Evolutionary conservation across 2,329 filamentous ascomycete species (phyloP), one percentile per base, ranked within the genome.

Genomic region (Pyrenochaeta sp.): DNA sequence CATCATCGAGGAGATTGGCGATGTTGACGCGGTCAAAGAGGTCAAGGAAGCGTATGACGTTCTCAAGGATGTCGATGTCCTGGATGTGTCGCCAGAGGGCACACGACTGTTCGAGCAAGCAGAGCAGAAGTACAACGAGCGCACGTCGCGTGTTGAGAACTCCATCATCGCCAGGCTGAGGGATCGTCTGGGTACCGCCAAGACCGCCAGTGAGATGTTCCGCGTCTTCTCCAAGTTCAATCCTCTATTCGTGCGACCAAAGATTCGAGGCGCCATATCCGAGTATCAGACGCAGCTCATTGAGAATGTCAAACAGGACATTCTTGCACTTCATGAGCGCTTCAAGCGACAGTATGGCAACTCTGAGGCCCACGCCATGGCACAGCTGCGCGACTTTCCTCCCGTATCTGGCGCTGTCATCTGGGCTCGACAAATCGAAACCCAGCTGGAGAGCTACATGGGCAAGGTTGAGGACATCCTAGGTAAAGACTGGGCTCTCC

Each of bases 181-280:
- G 68, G 95, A 99, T 77, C 90, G 95, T 53, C 84, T 99, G 50
- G 95, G 93, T 12, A 97, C 92, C 6, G 94, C 95, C 11, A 97
- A 96, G 82, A 97, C 92, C 58, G 95, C 95, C 35, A 98, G 96
- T 72, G 96, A 99, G 78, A 99, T 99, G 95, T 99, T 99, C 76
- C 90, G 96, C 49, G 95, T 99, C 57, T 99, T 99, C 75, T 98
- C 95, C 47, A 98, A 98, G 74, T 99, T 99, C 85, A 99, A 99
- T 73, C 95, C 95, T 1, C 87, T 99, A 27, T 96, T 99, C 66
- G 94, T 99, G 51, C 88, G 95, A 54, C 95, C 95, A n/a, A 99
- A 99, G 83, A 98, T 99, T 78, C 89, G 95, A 62, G 93, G 96
- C 63, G 96, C 95, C 49, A 99, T 99, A 69, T 91, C 92, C 37